phyloP scores from a whole-genome alignment of 768 basidiomycete genomes.

The Suillus sp. region DNA sequence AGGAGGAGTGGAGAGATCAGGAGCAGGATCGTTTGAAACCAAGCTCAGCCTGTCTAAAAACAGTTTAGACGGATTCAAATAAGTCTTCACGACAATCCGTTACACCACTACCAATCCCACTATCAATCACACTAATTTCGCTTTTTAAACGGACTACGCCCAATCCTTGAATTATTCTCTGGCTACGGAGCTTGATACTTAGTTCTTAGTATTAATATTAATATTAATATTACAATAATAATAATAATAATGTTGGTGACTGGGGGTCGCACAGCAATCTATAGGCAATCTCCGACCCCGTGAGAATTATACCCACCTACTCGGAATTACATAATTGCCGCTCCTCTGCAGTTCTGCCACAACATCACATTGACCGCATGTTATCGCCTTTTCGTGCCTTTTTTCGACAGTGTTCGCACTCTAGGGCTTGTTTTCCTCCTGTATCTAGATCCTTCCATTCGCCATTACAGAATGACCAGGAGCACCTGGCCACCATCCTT shows the following conservation, averaged over 20 bases:
- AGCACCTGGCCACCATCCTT: slow-evolving; percentile 27
- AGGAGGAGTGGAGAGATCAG: slow-evolving; percentile 17
- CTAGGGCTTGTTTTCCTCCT: slow-evolving; percentile 2
- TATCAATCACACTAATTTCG: slow-evolving; percentile 1
- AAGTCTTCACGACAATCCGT: slow-evolving; percentile 10
- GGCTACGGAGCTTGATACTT: slow-evolving; percentile 10
- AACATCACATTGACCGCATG: slow-evolving; percentile 11
- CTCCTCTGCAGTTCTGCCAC: neutral
- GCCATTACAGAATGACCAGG: slow-evolving; percentile 25
- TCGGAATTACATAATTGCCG: slow-evolving; percentile 1
- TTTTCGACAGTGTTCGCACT: slow-evolving; percentile 12
- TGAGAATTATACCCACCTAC: neutral
- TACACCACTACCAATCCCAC: neutral
- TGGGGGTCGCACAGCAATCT: slow-evolving; percentile 13
- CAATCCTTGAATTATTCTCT: neutral
- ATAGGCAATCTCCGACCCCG: slow-evolving; percentile 16
- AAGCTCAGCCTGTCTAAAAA: slow-evolving; percentile 5
- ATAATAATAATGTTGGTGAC: slow-evolving; percentile 5
- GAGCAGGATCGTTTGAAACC: slow-evolving; percentile 15
- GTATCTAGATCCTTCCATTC: slow-evolving; percentile 10
- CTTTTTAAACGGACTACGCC: slow-evolving; percentile 14
- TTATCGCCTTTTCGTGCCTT: slow-evolving; percentile 19
- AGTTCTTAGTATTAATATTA: neutral
- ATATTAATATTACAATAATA: neutral
- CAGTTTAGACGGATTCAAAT: slow-evolving; percentile 2